Evolutionary conservation across 2,329 filamentous ascomycete species (phyloP).

Genomic region (Coniochaeta prunicola): DNA sequence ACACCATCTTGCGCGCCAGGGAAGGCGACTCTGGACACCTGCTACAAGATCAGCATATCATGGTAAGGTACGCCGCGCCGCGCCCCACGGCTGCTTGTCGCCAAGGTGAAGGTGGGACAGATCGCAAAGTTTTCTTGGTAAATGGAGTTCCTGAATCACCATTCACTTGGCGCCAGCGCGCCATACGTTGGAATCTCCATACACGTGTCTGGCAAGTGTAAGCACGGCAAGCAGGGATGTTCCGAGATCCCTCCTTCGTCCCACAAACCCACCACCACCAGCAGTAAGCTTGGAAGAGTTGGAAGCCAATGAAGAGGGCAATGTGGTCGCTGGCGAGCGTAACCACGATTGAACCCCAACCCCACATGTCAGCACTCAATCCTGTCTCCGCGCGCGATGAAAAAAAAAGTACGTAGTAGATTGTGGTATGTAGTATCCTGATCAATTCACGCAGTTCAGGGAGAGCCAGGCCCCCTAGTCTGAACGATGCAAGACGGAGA

Average conservation of each 20-base stretch:
- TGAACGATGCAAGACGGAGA: background rate
- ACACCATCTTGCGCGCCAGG: background rate
- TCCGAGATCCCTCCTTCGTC: background rate
- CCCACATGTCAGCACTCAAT: background rate
- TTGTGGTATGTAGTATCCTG: background rate
- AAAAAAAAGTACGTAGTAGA: background rate
- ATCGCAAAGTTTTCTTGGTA: background rate
- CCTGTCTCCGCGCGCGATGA: no score
- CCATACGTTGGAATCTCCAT: no score
- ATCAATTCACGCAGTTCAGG: background rate
- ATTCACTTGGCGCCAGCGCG: background rate
- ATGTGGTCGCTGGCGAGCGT: background rate
- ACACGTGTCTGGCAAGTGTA: no score
- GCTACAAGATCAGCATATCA: background rate
- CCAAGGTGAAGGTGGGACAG: no score
- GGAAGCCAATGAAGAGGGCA: background rate
- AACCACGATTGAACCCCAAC: background rate
- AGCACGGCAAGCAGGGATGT: background rate
- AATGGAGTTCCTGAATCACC: background rate
- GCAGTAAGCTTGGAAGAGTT: background rate
- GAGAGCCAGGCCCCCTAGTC: background rate
- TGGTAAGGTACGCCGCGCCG: background rate
- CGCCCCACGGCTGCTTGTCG: no score
- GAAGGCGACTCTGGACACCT: background rate
- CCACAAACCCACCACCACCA: background rate